Conservation (phyloP, 805 yeast genomes). For the Saturnispora hagleri region DNA sequence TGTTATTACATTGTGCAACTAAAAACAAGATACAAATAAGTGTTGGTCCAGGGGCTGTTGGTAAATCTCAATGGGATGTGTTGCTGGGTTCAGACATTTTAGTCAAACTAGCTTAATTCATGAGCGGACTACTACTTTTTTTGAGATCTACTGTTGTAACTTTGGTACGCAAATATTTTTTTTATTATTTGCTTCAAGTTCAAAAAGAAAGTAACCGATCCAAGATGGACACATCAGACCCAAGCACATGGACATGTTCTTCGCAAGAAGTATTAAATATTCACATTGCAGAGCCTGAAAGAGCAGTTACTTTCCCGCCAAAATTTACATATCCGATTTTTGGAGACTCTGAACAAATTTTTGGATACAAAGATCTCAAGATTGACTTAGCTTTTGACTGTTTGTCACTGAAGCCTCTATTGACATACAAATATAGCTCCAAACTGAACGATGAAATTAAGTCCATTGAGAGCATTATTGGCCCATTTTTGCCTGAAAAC, state of each 20-base stretch:
- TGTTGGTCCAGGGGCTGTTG: slow-evolving; percentile 10
- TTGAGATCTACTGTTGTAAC: not conserved
- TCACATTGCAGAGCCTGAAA: slow-evolving; percentile 40
- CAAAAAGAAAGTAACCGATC: not conserved
- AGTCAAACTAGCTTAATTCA: not conserved
- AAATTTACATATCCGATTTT: slow-evolving; percentile 84
- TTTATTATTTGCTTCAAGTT: not conserved
- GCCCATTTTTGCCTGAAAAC: slow-evolving; percentile 49
- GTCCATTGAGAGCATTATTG: slow-evolving; percentile 48
- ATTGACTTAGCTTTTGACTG: slow-evolving; percentile 69
- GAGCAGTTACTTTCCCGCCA: slow-evolving; percentile 63
- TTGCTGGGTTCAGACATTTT: slow-evolving; percentile 15
- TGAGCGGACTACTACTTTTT: not conserved
- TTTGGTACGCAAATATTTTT: not conserved
- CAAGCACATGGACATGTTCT: slow-evolving; percentile 57
- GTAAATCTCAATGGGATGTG: slow-evolving; percentile 21
- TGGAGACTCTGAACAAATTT: slow-evolving; percentile 84
- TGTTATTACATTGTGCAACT: slow-evolving; percentile 15
- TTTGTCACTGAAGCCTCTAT: slow-evolving; percentile 61
- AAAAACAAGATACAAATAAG: slow-evolving; percentile 12
- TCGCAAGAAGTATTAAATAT: slow-evolving; percentile 61
- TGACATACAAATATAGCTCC: slow-evolving; percentile 47
- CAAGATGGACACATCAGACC: slow-evolving; percentile 20
- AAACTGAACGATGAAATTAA: slow-evolving; percentile 49
- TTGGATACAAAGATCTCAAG: slow-evolving; percentile 66